Evolutionary conservation across 352 stramenopile species (phyloP).

Genomic region (Globisporangium cederbergense): DNA sequence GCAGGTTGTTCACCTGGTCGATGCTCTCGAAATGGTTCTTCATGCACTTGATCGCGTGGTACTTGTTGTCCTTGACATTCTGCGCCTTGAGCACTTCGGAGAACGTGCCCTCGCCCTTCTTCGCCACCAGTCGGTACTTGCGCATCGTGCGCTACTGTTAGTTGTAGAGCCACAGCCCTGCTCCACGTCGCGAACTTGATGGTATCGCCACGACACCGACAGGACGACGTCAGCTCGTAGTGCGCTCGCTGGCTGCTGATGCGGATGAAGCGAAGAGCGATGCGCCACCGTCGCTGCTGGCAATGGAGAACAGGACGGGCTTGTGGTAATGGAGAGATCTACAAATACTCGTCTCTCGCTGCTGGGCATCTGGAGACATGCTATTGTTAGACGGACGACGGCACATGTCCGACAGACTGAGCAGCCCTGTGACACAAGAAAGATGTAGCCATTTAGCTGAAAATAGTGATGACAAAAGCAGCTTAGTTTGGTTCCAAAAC

Average conservation of each 20-base stretch:
- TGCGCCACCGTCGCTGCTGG: neutral
- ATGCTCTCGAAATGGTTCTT: constrained; percentile 96
- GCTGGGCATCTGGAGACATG: neutral
- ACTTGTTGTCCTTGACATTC: constrained; percentile 93
- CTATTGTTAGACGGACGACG: neutral
- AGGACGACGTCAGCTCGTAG: neutral
- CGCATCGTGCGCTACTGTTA: constrained; percentile 43
- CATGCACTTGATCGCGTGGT: constrained; percentile 98
- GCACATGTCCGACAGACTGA: no score
- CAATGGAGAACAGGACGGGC: neutral
- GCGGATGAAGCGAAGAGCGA: constrained; percentile 2
- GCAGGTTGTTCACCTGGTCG: constrained; percentile 95
- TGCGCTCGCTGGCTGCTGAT: neutral
- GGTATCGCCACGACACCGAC: neutral
- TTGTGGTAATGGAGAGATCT: neutral
- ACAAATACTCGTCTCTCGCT: neutral
- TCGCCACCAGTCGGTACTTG: constrained; percentile 94
- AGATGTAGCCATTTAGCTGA: neutral
- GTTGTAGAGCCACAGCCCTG: neutral
- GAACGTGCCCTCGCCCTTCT: constrained; percentile 96
- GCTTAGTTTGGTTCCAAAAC: neutral
- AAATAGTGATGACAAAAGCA: neutral
- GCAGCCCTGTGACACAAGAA: neutral
- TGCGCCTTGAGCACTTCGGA: constrained; percentile 92
- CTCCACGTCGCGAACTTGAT: neutral